A percentile compares a stretch with the other conserved stretches of the same genome.
phyloP scores from a whole-genome alignment of 192 early-diverging fungal species.

The Backusella parvicylindrica region DNA sequence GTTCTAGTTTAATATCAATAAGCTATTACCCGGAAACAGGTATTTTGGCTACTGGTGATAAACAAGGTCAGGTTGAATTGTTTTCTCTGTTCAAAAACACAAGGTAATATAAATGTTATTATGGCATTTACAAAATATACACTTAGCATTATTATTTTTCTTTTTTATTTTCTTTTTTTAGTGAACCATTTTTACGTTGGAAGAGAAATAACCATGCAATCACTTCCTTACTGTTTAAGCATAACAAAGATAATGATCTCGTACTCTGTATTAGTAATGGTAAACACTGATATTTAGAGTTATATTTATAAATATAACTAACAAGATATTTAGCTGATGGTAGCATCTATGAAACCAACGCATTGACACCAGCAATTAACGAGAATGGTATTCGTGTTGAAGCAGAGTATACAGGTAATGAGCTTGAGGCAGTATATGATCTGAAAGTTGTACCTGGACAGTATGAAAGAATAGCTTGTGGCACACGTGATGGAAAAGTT shows the following conservation, averaged over 20 bases:
- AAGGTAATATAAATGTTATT: constrained; percentile 27
- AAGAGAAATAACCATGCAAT: constrained; percentile 19
- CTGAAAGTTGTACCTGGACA: background rate
- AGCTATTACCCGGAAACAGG: constrained; percentile 34
- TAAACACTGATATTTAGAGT: background rate
- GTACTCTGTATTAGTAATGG: constrained; percentile 17
- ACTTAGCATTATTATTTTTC: background rate
- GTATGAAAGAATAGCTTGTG: constrained; percentile 11
- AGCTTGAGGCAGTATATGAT: constrained; percentile 18
- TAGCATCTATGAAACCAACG: constrained; percentile 20
- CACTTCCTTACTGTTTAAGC: background rate
- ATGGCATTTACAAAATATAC: background rate
- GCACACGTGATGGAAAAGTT: constrained; percentile 13
- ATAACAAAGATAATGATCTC: background rate
- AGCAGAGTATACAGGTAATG: constrained; percentile 27
- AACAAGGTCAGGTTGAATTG: constrained; percentile 43
- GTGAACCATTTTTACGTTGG: background rate
- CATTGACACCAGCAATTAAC: background rate
- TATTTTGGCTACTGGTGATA: constrained; percentile 36
- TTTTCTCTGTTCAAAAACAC: constrained; percentile 37
- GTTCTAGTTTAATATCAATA: constrained; percentile 28
- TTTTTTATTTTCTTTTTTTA: background rate
- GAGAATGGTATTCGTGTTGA: background rate
- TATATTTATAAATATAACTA: background rate
- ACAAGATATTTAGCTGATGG: constrained; percentile 19